Evolutionary conservation across 345 rosid genomes (phyloP), one percentile per base, ranked within the genome.

Genomic region (Punica granatum): DNA sequence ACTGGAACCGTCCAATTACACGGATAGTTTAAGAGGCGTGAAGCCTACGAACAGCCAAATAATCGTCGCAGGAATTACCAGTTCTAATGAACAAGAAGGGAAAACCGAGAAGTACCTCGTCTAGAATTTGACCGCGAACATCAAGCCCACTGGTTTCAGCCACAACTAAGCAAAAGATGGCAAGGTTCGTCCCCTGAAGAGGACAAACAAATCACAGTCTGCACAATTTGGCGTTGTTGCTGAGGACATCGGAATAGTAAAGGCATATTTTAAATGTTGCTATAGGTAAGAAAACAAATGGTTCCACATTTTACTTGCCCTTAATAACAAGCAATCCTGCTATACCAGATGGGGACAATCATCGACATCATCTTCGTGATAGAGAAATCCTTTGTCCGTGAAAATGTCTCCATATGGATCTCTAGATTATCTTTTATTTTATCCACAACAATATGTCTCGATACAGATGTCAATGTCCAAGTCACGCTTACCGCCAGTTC

Each of bases 251-350:
- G 26, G 34, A 13, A 56, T 19, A 26, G 28, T 56, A 14, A 56
- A 56, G 12, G 61, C 61, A 56, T 28, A 56, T 56, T 15, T 26
- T 56, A 56, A 56, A 56, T 56, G 41, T 19, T 56, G 61, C 32
- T 0, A 7, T 12, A 30, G 61, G 34, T 26, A 56, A 28, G 26
- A 56, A 28, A 56, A 28, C 25, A 56, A 14, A 12, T 6, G 18
- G 61, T 26, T 28, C 25, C 26, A 28, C 61, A 1, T 30, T 56
- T 28, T 26, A 28, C 28, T 26, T 56, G 16, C 61, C 34, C 34
- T 56, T 2, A 12, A 56, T 30, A 18, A 56, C 61, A 56, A 56
- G 61, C 33, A 56, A 14, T 33, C 26, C 11, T 1, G 32, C 19
- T 23, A 23, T 0, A 56, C 12, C 34, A 13, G 61, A 56, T 56